Evolutionary conservation across 2,329 filamentous ascomycete genomes (phyloP).

Genomic region (Aureobasidium leucospermi): DNA sequence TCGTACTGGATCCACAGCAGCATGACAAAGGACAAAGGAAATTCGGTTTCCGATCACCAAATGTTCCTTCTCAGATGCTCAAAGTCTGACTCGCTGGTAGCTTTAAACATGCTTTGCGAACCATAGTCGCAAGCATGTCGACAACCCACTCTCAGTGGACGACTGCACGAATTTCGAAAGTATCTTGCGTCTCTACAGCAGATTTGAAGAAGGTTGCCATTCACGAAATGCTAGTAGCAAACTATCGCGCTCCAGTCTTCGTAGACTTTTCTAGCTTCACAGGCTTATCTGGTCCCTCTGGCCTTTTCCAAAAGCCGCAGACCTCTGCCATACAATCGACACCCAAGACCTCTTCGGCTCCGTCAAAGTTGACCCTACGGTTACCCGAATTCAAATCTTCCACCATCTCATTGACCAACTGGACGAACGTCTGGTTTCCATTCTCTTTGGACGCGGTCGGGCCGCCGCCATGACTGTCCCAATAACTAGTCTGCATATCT

Average conservation of each 20-base stretch:
- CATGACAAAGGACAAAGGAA: too few species aligned
- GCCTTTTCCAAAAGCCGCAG: constrained; percentile 15
- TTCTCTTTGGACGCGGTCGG: constrained; percentile 11
- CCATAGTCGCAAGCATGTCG: too few species aligned
- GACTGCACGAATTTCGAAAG: too few species aligned
- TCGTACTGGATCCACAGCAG: too few species aligned
- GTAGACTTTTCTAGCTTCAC: background rate
- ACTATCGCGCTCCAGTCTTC: background rate
- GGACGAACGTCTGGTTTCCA: constrained; percentile 21
- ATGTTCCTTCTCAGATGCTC: too few species aligned
- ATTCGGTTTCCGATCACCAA: too few species aligned
- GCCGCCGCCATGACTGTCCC: constrained; percentile 21
- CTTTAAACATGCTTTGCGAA: too few species aligned
- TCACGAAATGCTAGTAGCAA: too few species aligned
- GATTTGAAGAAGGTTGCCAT: too few species aligned
- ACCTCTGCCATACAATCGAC: constrained; percentile 18
- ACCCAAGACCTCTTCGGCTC: constrained; percentile 9
- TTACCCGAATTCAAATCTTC: constrained; percentile 19
- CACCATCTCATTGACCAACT: constrained; percentile 21
- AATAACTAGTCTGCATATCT: constrained; percentile 23
- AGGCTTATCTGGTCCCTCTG: constrained; percentile 7
- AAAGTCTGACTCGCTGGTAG: too few species aligned
- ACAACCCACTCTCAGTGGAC: too few species aligned
- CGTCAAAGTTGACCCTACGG: constrained; percentile 10
- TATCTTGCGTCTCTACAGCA: too few species aligned